A percentile compares a stretch with the other conserved stretches of the same genome.
Conservation (phyloP, 1,284 basidiomycete species). For the Tilletia caries region DNA sequence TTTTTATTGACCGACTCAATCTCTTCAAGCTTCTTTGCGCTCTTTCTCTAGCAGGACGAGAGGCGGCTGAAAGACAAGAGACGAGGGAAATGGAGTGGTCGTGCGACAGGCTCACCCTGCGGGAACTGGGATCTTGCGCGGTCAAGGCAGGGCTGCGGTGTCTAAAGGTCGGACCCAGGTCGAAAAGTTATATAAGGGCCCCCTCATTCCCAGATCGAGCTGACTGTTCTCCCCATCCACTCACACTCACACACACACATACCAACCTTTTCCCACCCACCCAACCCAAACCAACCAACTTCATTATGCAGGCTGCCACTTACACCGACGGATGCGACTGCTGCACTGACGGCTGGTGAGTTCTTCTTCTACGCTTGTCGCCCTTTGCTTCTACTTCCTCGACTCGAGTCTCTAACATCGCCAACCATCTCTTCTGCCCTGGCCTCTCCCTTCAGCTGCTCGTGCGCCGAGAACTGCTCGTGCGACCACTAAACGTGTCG, state of each 20-base stretch:
- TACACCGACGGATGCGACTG: conserved; percentile 8
- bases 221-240: not conserved
- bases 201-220: not conserved
- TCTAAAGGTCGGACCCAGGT: not conserved
- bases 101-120: not conserved
- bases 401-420: too few species aligned
- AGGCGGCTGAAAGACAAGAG: too few species aligned
- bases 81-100: not conserved
- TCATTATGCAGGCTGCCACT: not conserved
- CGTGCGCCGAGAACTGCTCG: conserved; percentile 8
- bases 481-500: conserved; percentile 7
- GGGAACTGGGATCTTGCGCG: not conserved
- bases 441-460: conserved; percentile 4
- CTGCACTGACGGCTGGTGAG: conserved; percentile 11
- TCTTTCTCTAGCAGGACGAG: too few species aligned
- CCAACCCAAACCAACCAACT: not conserved
- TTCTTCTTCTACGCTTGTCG: not conserved
- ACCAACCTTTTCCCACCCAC: not conserved
- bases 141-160: not conserved
- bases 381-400: not conserved
- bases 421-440: not conserved
- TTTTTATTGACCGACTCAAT: too few species aligned
- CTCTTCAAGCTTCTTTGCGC: too few species aligned
- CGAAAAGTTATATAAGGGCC: not conserved
- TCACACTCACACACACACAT: not conserved